Conservation (phyloP, 805 yeast species). For the Hanseniaspora occidentalis region DNA sequence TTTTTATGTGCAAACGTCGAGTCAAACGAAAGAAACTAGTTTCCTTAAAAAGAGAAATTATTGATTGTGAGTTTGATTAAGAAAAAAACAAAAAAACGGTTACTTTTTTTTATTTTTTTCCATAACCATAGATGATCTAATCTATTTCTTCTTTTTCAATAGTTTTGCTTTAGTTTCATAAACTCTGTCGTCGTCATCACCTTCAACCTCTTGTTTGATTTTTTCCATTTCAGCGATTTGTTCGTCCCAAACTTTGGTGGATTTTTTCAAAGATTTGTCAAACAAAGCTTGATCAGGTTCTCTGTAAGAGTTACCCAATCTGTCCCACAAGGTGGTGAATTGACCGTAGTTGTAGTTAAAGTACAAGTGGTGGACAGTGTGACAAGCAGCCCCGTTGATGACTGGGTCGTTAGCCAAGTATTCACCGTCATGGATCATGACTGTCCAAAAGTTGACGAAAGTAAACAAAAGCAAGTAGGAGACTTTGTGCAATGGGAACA, state of each 20-base stretch:
- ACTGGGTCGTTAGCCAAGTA: conserved; percentile 87
- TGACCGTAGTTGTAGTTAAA: conserved; percentile 98
- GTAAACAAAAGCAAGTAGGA: conserved; percentile 73
- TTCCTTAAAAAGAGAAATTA: background rate
- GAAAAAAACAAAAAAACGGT: background rate
- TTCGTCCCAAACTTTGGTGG: conserved; percentile 49
- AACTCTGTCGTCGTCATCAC: conserved; percentile 59
- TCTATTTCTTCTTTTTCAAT: conserved; percentile 16
- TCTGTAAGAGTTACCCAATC: conserved; percentile 88
- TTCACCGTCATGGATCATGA: conserved; percentile 97
- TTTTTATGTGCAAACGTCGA: too few species aligned
- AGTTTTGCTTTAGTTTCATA: conserved; percentile 41
- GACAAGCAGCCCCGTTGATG: conserved; percentile 97
- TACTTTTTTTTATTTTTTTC: background rate
- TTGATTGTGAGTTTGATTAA: background rate
- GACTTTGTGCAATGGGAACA: conserved; percentile 86
- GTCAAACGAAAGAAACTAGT: too few species aligned
- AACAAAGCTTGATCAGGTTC: conserved; percentile 82
- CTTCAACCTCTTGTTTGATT: conserved; percentile 72
- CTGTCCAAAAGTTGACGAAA: conserved; percentile 95
- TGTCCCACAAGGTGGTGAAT: conserved; percentile 96
- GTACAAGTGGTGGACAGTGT: conserved; percentile 91
- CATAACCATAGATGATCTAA: background rate
- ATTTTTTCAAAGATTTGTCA: conserved; percentile 46
- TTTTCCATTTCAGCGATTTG: conserved; percentile 67